Evolutionary conservation across 805 yeast genomes (phyloP).

Genomic region (Maudiozyma bulderi): DNA sequence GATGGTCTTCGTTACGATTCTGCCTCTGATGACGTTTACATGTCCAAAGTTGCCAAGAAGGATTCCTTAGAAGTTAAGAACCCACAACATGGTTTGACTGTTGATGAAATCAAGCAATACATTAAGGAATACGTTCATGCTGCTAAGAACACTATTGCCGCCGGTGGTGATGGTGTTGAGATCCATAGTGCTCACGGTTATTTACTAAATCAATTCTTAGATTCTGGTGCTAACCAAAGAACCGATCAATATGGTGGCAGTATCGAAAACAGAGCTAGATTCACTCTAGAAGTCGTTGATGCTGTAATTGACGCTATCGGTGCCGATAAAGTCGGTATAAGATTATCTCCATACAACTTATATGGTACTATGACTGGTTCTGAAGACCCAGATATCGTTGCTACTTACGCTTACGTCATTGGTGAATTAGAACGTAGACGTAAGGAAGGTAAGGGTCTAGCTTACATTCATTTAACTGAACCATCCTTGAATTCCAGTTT

Average conservation of each 20-base stretch:
- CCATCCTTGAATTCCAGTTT: conserved; percentile 30
- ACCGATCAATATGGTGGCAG: conserved; percentile 47
- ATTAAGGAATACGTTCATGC: conserved; percentile 35
- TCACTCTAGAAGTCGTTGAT: conserved; percentile 40
- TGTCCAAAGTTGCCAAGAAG: conserved; percentile 26
- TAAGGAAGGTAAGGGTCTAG: conserved; percentile 28
- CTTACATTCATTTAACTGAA: conserved; percentile 36
- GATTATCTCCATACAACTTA: conserved; percentile 38
- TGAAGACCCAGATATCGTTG: conserved; percentile 24
- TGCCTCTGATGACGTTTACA: conserved; percentile 31
- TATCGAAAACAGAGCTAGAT: conserved; percentile 38
- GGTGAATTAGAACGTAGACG: conserved; percentile 33
- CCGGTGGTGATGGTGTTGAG: conserved; percentile 50
- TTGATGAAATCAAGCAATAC: conserved; percentile 31
- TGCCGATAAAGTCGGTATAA: conserved; percentile 36
- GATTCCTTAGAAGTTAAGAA: conserved; percentile 27
- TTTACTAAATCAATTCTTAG: conserved; percentile 45
- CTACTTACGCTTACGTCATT: conserved; percentile 34
- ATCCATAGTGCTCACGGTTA: conserved; percentile 64
- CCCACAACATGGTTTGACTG: conserved; percentile 23
- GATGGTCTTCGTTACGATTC: conserved; percentile 31
- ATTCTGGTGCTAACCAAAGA: conserved; percentile 34
- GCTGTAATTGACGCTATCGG: conserved; percentile 43
- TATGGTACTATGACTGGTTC: conserved; percentile 33
- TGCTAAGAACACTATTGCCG: conserved; percentile 31